Evolutionary conservation across 371 early-diverging fungal species (phyloP), one percentile per base, ranked within the genome.

Genomic region (Parasitella parasitica): DNA sequence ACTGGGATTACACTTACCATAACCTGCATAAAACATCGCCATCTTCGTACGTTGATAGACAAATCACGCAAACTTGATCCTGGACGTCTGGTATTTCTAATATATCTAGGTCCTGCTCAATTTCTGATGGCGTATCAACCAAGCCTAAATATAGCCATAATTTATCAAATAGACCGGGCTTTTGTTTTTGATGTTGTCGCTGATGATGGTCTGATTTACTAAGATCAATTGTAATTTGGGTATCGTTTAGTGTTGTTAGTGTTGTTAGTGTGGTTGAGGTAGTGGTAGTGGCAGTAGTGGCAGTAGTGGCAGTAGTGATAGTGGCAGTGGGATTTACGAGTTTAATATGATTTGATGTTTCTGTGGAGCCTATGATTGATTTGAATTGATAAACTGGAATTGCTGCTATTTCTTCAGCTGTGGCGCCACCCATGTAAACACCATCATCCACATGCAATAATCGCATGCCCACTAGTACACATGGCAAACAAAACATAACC

Each of bases 401-500:
- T 30, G 70, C 73, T 0, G 74, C 75, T 43, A 88, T 86, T 59
- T 85, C 78, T 63, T 86, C 86, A 12, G 68, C 74, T 0, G 85
- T 80, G 5, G 88, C 86, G 46, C 86, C 88, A 11, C 84, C 86
- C 73, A 83, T 79, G 35, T 85, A 85, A 20, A 72, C 71, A 0
- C 80, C 81, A 54, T 84, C 82, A 6, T 78, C 74, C 12, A 87
- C 85, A 59, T 82, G 85, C 43, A 89, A 63, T 41, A 86, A 57
- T 27, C 86, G 73, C 79, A 89, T 83, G 7, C 77, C 81, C 0
- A 86, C 81, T 75, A 63, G 59, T 11, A 90, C 80, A 67, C 86
- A 80, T n/a, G 89, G 83, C 34, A 89, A 57, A 73, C 86, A 90
- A 43, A 88, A 75, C 20, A 91, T 81, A 3, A 86, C 82, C 3